Conservation (phyloP, 2,329 filamentous ascomycete genomes). For the Sclerotinia nivalis region DNA sequence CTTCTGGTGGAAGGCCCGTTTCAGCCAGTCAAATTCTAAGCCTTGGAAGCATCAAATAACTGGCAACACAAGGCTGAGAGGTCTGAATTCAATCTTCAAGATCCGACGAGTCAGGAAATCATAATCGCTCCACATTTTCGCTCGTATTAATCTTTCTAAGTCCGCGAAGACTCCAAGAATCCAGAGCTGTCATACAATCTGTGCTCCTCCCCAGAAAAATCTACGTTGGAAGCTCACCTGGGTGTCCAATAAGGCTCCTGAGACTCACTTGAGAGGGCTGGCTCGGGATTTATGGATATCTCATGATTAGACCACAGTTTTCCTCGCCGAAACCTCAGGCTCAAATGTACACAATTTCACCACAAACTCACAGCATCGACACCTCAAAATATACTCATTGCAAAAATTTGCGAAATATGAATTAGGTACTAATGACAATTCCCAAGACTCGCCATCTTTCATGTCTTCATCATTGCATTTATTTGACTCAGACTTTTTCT, state of each 20-base stretch:
- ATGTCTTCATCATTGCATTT: slow-evolving; percentile 12
- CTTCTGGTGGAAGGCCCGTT: not conserved
- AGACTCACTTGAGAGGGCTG: not conserved
- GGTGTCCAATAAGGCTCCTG: not conserved
- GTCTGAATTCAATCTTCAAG: not conserved
- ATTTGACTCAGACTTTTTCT: slow-evolving; percentile 8
- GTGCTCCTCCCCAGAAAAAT: rapidly evolving
- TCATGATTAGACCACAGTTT: not conserved
- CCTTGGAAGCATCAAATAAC: not conserved
- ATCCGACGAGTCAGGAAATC: not conserved
- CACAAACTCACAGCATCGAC: too few species aligned
- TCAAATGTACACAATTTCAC: not conserved
- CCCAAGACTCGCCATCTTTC: not conserved
- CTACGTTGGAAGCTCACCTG: not conserved
- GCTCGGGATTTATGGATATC: not conserved
- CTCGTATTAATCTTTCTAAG: not conserved
- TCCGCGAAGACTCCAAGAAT: not conserved
- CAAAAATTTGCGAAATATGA: not conserved
- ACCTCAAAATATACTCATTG: not conserved
- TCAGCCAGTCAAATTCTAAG: not conserved
- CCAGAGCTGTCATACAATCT: not conserved
- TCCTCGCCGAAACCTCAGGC: not conserved
- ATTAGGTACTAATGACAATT: not conserved
- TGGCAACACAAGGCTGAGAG: not conserved
- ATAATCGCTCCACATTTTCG: too few species aligned